A percentile compares a stretch with the other conserved stretches of the same genome.
These are phyloP conservation scores for Puccinia novopanici DNA, from an alignment of 1,284 basidiomycete genomes.

Conservation along the genomic window DNA sequence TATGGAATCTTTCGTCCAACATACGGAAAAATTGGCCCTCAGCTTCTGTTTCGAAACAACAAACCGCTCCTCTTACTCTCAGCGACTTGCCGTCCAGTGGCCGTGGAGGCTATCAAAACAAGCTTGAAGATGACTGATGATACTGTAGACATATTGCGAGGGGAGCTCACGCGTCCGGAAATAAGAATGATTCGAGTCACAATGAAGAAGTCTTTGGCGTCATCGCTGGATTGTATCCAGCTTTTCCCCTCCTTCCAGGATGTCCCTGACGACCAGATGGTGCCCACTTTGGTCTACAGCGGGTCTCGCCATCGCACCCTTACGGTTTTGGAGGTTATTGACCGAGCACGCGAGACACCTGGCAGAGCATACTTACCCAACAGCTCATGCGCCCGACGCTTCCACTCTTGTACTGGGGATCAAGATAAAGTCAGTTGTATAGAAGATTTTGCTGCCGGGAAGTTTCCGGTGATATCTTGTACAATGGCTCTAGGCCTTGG, in stretches of 20 bases:
- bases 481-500: no score
- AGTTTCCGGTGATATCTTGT: slow-evolving; percentile 5
- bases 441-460: not conserved
- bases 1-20: not conserved
- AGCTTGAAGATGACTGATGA: not conserved
- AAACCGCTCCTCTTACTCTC: not conserved
- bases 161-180: slow-evolving; percentile 18
- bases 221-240: not conserved
- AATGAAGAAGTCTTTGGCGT: not conserved
- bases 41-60: not conserved
- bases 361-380: not conserved
- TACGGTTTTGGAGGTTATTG: no score
- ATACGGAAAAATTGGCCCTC: slow-evolving; percentile 16
- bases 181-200: not conserved
- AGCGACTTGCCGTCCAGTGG: slow-evolving; percentile 5
- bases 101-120: not conserved
- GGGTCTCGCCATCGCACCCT: not conserved
- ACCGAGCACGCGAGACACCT: not conserved
- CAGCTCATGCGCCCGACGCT: not conserved
- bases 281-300: not conserved
- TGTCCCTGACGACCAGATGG: not conserved
- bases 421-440: slow-evolving; percentile 2
- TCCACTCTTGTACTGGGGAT: no score
- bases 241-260: not conserved
- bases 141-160: no score